Evolutionary conservation across 2,329 filamentous ascomycete genomes (phyloP), one percentile per base, ranked within the genome.

Genomic region (Fusarium pseudocircinatum): DNA sequence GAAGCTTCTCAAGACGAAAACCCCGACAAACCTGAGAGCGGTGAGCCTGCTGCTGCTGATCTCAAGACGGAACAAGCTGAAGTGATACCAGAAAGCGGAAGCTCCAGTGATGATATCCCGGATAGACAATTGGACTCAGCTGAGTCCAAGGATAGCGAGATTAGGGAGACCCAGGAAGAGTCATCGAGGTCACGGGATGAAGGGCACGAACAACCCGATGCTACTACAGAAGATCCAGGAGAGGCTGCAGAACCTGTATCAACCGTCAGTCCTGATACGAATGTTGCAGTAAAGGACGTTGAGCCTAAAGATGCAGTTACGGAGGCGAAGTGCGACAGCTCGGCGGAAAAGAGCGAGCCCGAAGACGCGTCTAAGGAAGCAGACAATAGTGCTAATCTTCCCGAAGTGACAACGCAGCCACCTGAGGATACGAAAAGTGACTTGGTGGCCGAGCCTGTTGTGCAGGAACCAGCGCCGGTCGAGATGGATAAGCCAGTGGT

Each of bases 361-460:
- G 30, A 58, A 57, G 40, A 18, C 30, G 34, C 26, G 47, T 40
- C 64, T 32, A 43, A 60, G 13, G 56, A 58, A 24, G 59, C n/a
- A 24, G 60, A 62, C 6, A 57, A 37, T 18, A 52, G 56, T 18
- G 60, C 53, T 16, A 49, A 60, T 26, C 20, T 50, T 56, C 50
- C 65, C n/a, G 61, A 60, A 28, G 50, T 61, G 16, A 49, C 53
- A 40, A 24, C 47, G 26, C 65, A 58, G 24, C 59, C 60, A 16
- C 30, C 43, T 22, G 59, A 67, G 16, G 42, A 36, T 36, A 42
- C 70, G 37, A 46, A 43, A 30, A 57, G 47, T n/a, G 54, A 71
- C 10, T 37, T 39, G 20, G 32, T 56, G 8, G 32, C n/a, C 11
- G 43, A 66, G 34, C 30, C 36, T 49, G 30, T n/a, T 34, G 39